Evolutionary conservation across 179 eudicot species (phyloP), one percentile per base, ranked within the genome.

Genomic region (Beta corolliflora): DNA sequence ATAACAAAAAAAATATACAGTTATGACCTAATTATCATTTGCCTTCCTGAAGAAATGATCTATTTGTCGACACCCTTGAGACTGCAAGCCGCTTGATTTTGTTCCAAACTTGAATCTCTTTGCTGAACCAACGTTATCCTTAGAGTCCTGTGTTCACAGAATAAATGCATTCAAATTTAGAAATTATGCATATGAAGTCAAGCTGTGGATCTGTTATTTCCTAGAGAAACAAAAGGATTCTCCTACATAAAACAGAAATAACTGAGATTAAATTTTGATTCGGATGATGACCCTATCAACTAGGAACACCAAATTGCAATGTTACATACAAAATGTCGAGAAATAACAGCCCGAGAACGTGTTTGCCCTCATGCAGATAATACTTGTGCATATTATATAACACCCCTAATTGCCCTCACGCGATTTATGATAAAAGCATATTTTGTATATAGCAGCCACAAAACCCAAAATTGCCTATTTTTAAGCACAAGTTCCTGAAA

Each of bases 1-100:
- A 36, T 36, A 36, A 36, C 41, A 36, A 36, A 21, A 12, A 23
- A 9, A 10, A 31, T 21, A 63, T 21, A 19, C 36, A 21, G 9
- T 2, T 21, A 21, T n/a, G 46, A 54, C 36, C 61, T 66, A 85
- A 70, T 67, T 79, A 36, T 36, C 41, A 61, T 21, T 76, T 70
- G 89, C 86, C 87, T 84, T 92, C 45, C 88, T 86, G 64, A 95
- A 95, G 85, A 92, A 95, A 81, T 93, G 97, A 36, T 93, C 97
- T 8, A 95, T 88, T 54, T 93, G 97, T 85, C 84, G 86, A 87
- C 87, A 81, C 74, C 98, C 89, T 78, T 75, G 89, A 71, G 91
- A 86, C 81, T 88, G 91, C 80, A 79, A 78, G 83, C 79, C 64
- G 69, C 79, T 85, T 76, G 91, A 77, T 91, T 91, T 90, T 52